These are phyloP conservation scores for Polysphondylium violaceum DNA, from an alignment of 78 protist genomes.

Conservation along the genomic window DNA sequence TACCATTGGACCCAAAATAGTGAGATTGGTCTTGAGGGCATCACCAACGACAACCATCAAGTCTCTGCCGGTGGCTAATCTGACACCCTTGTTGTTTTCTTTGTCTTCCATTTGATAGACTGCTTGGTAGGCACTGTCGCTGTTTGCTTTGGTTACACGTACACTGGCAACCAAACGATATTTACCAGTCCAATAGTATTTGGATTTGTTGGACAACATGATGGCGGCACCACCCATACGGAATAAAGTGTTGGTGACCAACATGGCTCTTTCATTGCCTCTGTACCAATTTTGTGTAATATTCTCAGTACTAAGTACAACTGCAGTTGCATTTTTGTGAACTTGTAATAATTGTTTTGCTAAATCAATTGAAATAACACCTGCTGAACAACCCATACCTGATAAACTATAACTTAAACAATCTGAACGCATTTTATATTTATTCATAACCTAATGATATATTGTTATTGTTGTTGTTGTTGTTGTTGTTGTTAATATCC, in stretches of 20 bases:
- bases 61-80: constrained; percentile 78
- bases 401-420: constrained; percentile 84
- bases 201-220: constrained; percentile 85
- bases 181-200: constrained; percentile 81
- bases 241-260: constrained; percentile 90
- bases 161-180: constrained; percentile 70
- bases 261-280: constrained; percentile 85
- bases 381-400: constrained; percentile 95
- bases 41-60: constrained; percentile 83
- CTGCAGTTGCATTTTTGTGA: constrained; percentile 68
- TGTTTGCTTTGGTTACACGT: constrained; percentile 56
- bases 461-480: too few species aligned
- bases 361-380: constrained; percentile 89
- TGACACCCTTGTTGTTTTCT: constrained; percentile 86
- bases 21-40: constrained; percentile 86
- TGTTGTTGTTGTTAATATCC: too few species aligned
- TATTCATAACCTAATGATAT: constrained; percentile 60
- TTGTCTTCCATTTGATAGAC: constrained; percentile 88
- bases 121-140: constrained; percentile 77
- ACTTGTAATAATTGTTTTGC: constrained; percentile 89
- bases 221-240: constrained; percentile 95
- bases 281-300: constrained; percentile 94
- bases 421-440: constrained; percentile 82
- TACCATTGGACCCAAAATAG: constrained; percentile 88
- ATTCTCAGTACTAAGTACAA: constrained; percentile 92